Evolutionary conservation across 2,329 filamentous ascomycete species (phyloP).

Genomic region (Cladophialophora chaetospira): DNA sequence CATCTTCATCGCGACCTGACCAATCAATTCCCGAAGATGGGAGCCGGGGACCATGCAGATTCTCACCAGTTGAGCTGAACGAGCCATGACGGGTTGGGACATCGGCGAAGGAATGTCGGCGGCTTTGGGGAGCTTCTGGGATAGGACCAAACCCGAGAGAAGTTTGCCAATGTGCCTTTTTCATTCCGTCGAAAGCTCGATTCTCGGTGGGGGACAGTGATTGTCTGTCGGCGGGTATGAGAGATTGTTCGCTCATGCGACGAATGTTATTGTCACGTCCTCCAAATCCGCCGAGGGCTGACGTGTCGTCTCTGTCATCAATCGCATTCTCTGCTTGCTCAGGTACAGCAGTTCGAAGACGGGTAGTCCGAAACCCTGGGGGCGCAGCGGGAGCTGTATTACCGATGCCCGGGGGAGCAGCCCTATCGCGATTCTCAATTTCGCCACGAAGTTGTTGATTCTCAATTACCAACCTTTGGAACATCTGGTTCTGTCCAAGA

Average conservation of each 20-base stretch:
- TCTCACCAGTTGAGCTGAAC: conserved; percentile 43
- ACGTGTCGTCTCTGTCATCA: conserved; percentile 49
- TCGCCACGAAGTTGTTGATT: conserved; percentile 51
- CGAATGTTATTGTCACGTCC: conserved; percentile 44
- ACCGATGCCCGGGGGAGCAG: conserved; percentile 45
- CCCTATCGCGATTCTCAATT: conserved; percentile 45
- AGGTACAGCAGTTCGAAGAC: conserved; percentile 44
- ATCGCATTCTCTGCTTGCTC: conserved; percentile 48
- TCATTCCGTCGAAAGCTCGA: conserved; percentile 47
- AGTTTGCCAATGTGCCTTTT: conserved; percentile 54
- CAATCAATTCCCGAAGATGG: conserved; percentile 16
- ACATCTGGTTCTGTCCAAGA: conserved; percentile 46
- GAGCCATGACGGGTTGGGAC: conserved; percentile 52
- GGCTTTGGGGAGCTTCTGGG: conserved; percentile 51
- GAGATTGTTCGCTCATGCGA: conserved; percentile 49
- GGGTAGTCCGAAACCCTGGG: conserved; percentile 42
- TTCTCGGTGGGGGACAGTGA: conserved; percentile 42
- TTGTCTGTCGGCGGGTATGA: conserved; percentile 45
- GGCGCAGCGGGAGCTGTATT: conserved; percentile 35
- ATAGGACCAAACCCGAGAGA: conserved; percentile 52
- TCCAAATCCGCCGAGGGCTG: conserved; percentile 37
- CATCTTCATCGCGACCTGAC: conserved; percentile 42
- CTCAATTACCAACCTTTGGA: conserved; percentile 50
- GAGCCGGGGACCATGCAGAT: conserved; percentile 3
- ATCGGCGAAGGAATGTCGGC: conserved; percentile 55